Percentiles rank a stretch among this genome's conserved stretches.
These are phyloP conservation scores for Leavenworthia alabamica DNA, from an alignment of 345 rosid species.

Conservation along the genomic window DNA sequence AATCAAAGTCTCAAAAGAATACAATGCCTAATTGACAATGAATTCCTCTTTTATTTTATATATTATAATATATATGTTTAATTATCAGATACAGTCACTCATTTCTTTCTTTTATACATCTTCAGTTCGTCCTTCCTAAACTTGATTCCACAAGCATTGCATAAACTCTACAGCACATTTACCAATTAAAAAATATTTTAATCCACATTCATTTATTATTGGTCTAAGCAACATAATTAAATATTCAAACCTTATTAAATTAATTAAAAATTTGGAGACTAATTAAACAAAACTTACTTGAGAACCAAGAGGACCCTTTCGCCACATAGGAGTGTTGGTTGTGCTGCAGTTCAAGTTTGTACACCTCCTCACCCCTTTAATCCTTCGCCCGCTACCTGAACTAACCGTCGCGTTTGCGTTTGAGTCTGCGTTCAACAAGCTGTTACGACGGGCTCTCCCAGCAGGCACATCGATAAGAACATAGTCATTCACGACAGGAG, in stretches of 20 bases:
- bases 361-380: not conserved
- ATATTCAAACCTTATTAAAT: not conserved
- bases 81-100: not conserved
- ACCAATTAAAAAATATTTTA: not conserved
- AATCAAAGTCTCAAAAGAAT: not conserved
- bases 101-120: not conserved
- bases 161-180: conserved; percentile 17
- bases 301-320: conserved; percentile 34
- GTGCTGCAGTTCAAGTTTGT: conserved; percentile 23
- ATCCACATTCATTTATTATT: not conserved
- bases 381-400: not conserved
- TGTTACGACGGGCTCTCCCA: conserved; percentile 11
- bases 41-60: not conserved
- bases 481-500: not conserved
- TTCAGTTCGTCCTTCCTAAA: conserved; percentile 23
- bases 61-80: not conserved
- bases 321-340: conserved; percentile 30
- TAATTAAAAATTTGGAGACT: not conserved
- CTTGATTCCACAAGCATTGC: conserved; percentile 35
- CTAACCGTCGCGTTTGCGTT: not conserved
- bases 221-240: not conserved
- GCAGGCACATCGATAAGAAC: conserved; percentile 24
- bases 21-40: not conserved
- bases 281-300: conserved; percentile 19
- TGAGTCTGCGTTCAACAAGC: not conserved